Base-by-base conservation (phyloP, 164 flowering plant species). In the Amborella trichopoda region DNA sequence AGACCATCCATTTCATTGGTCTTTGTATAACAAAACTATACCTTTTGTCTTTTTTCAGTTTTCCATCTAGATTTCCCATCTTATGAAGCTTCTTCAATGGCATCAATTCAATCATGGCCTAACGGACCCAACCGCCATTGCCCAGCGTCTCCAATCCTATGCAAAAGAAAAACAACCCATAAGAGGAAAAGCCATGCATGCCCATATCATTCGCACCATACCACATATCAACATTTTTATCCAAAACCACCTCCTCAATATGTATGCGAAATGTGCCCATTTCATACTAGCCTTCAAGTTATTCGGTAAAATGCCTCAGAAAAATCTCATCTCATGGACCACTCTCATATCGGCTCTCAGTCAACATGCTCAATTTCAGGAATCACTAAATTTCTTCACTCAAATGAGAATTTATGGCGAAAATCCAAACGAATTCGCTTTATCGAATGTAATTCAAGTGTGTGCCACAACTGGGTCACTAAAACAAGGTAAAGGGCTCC, bases 251-350 rank as follows among this genome's bases (percentile, higher is more conserved):
- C 70, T 80, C 20, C 55, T 77, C 33, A 67, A 61, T 47, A 57
- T 73, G 71, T 80, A 75, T 52, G 44, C 69, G 6, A 77, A 73
- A 58, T 70, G 74, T 26, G 75, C 73, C 8, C 59, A 61, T 2
- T 2, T 72, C 11, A 50, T 36, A 2, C 54, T 65, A 36, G 77
- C 81, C 0, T 20, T 27, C 12, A 56, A 60, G 3, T 44, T 77
- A 71, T 80, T 80, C 66, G 81, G 71, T 50, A 42, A 47, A 63
- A 75, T 80, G 88, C 68, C 80, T 60, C 68, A 63, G 16, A 41
- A 69, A 62, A 80, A 72, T 50, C 11, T 74, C 10, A 72, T 76
- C 44, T 68, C 81, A 24, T 79, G 86, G 81, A 79, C 86, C 2
- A 53, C 73, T 2, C 49, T 79, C 66, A 72, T 76, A 9, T 52